phyloP scores from a whole-genome alignment of 2,329 filamentous ascomycete species.

The Massarina eburnea region DNA sequence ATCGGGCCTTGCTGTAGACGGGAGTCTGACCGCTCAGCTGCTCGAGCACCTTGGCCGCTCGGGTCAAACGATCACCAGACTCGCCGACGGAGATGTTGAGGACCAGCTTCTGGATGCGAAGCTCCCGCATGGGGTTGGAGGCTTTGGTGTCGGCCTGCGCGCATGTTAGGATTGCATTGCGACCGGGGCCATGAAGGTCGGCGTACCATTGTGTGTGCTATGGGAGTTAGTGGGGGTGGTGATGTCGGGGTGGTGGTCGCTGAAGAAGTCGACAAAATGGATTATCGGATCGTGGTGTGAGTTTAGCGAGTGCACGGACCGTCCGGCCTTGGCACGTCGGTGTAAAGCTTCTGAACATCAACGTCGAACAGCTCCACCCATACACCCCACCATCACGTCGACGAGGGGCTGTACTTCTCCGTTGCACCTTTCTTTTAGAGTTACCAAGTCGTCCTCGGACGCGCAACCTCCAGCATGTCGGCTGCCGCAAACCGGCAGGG shows the following conservation, averaged over 20 bases:
- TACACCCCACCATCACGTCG: constrained; percentile 24
- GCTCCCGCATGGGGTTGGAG: constrained; percentile 99
- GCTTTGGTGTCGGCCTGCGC: constrained; percentile 61
- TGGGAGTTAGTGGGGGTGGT: constrained; percentile 38
- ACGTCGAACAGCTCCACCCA: constrained; percentile 23
- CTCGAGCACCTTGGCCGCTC: constrained; percentile 99
- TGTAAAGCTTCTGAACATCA: constrained; percentile 20
- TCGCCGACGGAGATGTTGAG: constrained; percentile 99
- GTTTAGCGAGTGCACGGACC: constrained; percentile 16
- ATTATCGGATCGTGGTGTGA: constrained; percentile 15
- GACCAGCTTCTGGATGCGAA: constrained; percentile 98
- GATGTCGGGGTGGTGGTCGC: constrained; percentile 27
- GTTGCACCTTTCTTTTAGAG: constrained; percentile 2
- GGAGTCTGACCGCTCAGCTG: constrained; percentile 99
- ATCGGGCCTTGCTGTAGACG: constrained; percentile 99
- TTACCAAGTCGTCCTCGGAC: constrained; percentile 46
- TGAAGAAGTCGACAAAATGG: constrained; percentile 29
- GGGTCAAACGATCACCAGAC: constrained; percentile 99
- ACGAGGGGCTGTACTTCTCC: constrained; percentile 16
- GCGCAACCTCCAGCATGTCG: constrained; percentile 45
- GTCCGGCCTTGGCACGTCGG: constrained; percentile 7
- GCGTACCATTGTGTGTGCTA: constrained; percentile 45
- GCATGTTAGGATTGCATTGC: constrained; percentile 23
- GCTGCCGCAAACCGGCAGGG: constrained; percentile 79
- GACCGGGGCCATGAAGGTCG: constrained; percentile 3